Conservation (phyloP, 1,284 basidiomycete genomes). For the Leccinum pachyderme region DNA sequence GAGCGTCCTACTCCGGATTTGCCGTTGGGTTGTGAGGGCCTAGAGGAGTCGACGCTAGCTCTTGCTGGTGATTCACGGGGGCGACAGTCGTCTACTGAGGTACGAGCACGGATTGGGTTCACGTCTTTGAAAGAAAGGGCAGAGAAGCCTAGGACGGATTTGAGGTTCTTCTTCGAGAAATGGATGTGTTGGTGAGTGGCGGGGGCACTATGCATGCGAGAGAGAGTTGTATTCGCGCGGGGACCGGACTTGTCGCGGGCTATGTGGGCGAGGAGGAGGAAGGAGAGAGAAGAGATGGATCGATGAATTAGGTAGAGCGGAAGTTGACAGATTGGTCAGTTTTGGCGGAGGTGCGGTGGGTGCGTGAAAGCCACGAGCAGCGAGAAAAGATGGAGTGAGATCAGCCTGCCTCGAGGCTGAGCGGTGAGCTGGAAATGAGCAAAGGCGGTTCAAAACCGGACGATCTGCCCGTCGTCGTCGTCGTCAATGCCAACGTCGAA, state of each 20-base stretch:
- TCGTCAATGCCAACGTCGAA: conserved; percentile 2
- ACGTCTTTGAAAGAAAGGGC: conserved; percentile 33
- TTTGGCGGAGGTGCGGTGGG: conserved; percentile 34
- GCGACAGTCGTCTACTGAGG: conserved; percentile 30
- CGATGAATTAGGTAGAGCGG: conserved; percentile 35
- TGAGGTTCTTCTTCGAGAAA: conserved; percentile 42
- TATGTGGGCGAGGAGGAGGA: conserved; percentile 14
- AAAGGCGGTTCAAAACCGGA: conserved; percentile 20
- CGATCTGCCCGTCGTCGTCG: conserved; percentile 12
- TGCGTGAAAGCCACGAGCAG: conserved; percentile 38
- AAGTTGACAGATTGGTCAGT: conserved; percentile 30
- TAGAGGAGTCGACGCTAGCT: conserved; percentile 35
- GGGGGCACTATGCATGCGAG: conserved; percentile 43
- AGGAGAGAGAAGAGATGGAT: conserved; percentile 28
- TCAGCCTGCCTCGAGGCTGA: conserved; percentile 32
- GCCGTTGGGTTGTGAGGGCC: conserved; percentile 23
- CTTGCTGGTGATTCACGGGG: conserved; percentile 26
- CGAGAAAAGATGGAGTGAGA: conserved; percentile 29
- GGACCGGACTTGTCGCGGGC: conserved; percentile 27
- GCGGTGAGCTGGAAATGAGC: conserved; percentile 24
- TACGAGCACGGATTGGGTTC: conserved; percentile 24
- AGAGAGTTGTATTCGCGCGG: conserved; percentile 23
- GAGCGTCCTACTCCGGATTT: conserved; percentile 32
- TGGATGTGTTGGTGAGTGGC: conserved; percentile 35
- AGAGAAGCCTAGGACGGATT: conserved; percentile 41